phyloP scores from a whole-genome alignment of 306 rosid species.

The Fagus crenata region DNA sequence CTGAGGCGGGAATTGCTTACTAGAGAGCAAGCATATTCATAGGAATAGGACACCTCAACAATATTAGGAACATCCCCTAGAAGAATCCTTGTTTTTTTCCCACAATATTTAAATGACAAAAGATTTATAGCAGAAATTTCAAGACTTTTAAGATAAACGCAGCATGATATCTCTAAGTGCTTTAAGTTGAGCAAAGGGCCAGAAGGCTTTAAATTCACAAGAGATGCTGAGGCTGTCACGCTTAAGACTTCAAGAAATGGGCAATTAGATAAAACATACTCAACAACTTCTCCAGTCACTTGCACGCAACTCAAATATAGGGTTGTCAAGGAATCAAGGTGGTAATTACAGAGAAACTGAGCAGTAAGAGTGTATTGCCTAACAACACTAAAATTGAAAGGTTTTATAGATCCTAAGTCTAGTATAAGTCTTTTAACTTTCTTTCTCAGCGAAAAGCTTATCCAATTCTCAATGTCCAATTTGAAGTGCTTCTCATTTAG shows the following conservation, averaged over 20 bases:
- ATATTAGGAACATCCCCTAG: too few relatives aligned
- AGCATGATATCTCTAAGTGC: neutral
- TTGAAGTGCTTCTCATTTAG: neutral
- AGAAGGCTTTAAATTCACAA: neutral
- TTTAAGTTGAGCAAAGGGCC: neutral
- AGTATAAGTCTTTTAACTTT: neutral
- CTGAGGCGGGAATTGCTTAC: too few relatives aligned
- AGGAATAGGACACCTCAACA: too few relatives aligned
- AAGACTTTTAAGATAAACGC: neutral
- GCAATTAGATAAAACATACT: neutral
- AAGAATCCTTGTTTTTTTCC: too few relatives aligned
- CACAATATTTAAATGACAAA: neutral
- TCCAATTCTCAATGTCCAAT: neutral
- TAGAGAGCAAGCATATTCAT: too few relatives aligned
- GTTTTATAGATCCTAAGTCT: too few relatives aligned
- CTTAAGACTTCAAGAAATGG: neutral
- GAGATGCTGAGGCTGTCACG: neutral
- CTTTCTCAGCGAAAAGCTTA: neutral
- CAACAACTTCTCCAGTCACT: neutral
- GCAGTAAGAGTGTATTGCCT: neutral
- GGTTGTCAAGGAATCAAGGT: neutral
- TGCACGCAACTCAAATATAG: neutral
- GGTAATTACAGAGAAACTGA: neutral
- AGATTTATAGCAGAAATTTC: neutral
- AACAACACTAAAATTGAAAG: neutral